These are phyloP conservation scores for Fraxinus dipetala DNA, from an alignment of 305 asterid genomes.

Conservation along the genomic window DNA sequence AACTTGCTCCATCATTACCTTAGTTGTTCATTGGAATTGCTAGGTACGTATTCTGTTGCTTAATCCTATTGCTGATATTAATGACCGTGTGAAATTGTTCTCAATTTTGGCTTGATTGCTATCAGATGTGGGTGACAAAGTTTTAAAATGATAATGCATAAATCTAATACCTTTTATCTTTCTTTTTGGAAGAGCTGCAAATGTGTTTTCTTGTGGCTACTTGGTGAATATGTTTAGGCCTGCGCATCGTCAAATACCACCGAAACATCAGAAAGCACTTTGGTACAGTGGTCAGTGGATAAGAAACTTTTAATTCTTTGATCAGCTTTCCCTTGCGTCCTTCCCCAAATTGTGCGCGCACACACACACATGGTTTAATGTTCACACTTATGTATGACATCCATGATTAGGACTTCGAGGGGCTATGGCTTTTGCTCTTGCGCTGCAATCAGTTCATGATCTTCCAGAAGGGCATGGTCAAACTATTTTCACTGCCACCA, in stretches of 20 bases:
- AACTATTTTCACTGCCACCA: constrained; percentile 95
- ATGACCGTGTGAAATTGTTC: neutral
- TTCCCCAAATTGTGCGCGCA: neutral
- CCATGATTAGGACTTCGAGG: constrained; percentile 84
- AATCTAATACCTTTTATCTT: constrained; percentile 29
- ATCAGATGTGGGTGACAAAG: constrained; percentile 2
- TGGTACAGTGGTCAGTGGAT: constrained; percentile 89
- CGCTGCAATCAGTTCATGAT: constrained; percentile 94
- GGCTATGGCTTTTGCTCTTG: constrained; percentile 99
- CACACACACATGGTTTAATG: constrained; percentile 2
- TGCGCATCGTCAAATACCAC: constrained; percentile 70
- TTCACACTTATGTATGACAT: constrained; percentile 23
- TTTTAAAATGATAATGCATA: constrained; percentile 18
- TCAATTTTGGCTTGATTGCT: constrained; percentile 11
- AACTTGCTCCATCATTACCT: constrained; percentile 40
- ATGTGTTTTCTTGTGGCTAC: constrained; percentile 95
- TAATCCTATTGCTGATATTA: constrained; percentile 11
- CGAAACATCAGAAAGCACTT: constrained; percentile 96
- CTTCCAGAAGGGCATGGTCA: constrained; percentile 99
- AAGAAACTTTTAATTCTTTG: constrained; percentile 15
- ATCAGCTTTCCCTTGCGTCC: constrained; percentile 7
- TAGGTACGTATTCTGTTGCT: constrained; percentile 50
- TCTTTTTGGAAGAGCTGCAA: constrained; percentile 79
- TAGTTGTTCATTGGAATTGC: constrained; percentile 91
- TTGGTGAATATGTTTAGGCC: constrained; percentile 92